Evolutionary conservation across 192 early-diverging fungal genomes (phyloP), one percentile per base, ranked within the genome.

Genomic region (Martensiomyces pterosporus): DNA sequence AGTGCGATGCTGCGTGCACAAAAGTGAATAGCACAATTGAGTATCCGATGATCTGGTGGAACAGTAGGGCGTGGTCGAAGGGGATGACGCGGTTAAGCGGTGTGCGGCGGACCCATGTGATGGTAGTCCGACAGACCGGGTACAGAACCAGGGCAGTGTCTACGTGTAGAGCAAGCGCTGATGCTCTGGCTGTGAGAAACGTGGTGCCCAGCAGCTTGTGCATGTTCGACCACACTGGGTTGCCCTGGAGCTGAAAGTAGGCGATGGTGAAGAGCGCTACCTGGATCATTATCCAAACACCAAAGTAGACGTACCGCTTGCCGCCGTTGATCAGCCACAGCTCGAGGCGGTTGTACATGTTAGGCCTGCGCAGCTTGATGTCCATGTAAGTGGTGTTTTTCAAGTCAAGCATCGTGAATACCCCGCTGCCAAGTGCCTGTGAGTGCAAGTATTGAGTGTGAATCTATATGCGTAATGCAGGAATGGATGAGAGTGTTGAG

Each of bases 1-100:
- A 93, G 55, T 93, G 90, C 7, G 78, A 77, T 2, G 76, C 72
- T n/a, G 57, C 54, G 63, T 93, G 90, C 0, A 90, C 79, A 40
- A 79, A 60, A 7, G 89, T 70, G 61, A 90, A 92, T 17, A 90
- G 70, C 3, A 88, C 72, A 14, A 92, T 86, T 10, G 79, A 85
- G 73, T 81, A 89, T 12, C 81, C 90, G 35, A 92, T 79, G 10
- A 79, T 59, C 65, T 88, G 88, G 72, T 91, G 88, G 53, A 92
- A 90, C 39, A 83, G 67, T 46, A 88, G 79, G 51, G 85, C 89
- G 53, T 88, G 83, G 69, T 92, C 89, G 54, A 91, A 90, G 4
- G 89, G 89, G 10, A 93, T 79, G 32, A 88, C 72, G 17, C 81
- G 71, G 48, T 79, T 82, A 26, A 91, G 66, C 47, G 85, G 82